Evolutionary conservation across 768 basidiomycete genomes (phyloP).

Genomic region (Phanerodontia chrysosporium): DNA sequence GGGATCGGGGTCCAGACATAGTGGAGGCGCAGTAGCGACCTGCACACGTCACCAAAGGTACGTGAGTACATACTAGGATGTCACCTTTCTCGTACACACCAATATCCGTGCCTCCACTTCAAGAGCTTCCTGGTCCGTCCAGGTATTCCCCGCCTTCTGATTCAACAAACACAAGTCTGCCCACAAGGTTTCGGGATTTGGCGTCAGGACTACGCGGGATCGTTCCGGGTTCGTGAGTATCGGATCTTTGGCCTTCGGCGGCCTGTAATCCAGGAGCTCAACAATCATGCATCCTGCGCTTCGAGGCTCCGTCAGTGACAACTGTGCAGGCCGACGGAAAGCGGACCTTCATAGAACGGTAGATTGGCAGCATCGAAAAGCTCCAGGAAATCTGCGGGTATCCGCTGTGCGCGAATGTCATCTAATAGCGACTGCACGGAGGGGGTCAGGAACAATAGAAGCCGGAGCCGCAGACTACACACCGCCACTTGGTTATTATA

Average conservation of each 20-base stretch:
- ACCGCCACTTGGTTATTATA: conserved; percentile 77
- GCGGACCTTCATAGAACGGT: conserved; percentile 80
- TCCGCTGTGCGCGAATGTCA: conserved; percentile 76
- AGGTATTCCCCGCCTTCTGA: conserved; percentile 49
- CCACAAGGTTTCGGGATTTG: conserved; percentile 74
- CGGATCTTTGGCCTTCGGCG: conserved; percentile 53
- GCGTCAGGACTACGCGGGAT: conserved; percentile 73
- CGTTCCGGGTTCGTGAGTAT: conserved; percentile 52
- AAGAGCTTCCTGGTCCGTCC: conserved; percentile 70
- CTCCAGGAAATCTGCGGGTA: conserved; percentile 83
- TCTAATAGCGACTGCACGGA: conserved; percentile 65
- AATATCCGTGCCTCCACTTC: conserved; percentile 72
- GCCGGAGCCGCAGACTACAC: conserved; percentile 8
- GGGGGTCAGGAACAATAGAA: conserved; percentile 5
- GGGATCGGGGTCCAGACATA: conserved; percentile 79
- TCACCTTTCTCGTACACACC: conserved; percentile 37
- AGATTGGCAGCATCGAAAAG: conserved; percentile 69
- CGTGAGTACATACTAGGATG: background rate
- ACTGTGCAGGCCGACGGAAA: background rate
- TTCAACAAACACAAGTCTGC: conserved; percentile 73
- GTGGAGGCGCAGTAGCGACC: conserved; percentile 70
- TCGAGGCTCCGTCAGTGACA: background rate
- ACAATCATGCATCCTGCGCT: conserved; percentile 77
- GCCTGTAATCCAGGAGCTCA: conserved; percentile 75
- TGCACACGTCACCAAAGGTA: conserved; percentile 26